A percentile compares a stretch with the other conserved stretches of the same genome.
Evolutionary conservation across 768 basidiomycete genomes (phyloP).

Genomic region (Baorangia bicolor): DNA sequence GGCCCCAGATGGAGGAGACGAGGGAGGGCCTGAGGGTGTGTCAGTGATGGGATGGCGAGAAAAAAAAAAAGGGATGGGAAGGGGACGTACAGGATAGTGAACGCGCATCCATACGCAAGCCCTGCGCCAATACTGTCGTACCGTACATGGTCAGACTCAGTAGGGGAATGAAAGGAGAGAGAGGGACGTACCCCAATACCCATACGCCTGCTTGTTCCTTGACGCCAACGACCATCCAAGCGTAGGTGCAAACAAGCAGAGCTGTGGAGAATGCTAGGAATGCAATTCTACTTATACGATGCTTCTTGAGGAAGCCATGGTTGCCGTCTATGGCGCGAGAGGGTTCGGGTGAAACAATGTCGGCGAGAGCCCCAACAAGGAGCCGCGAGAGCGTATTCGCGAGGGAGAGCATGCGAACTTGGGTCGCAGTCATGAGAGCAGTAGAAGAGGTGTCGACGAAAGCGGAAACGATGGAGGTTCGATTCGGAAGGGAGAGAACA

Average conservation of each 20-base stretch:
- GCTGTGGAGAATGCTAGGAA: constrained; percentile 55
- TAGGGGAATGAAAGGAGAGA: not conserved
- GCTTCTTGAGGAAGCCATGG: constrained; percentile 40
- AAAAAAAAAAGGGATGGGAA: not conserved
- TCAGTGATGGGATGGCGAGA: not conserved
- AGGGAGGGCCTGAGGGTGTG: constrained; percentile 50
- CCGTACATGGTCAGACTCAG: not conserved
- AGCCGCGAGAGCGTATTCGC: constrained; percentile 74
- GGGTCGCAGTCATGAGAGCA: constrained; percentile 48
- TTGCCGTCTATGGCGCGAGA: constrained; percentile 34
- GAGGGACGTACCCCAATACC: constrained; percentile 57
- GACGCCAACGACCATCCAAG: constrained; percentile 53
- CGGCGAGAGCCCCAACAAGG: constrained; percentile 65
- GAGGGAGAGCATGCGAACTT: constrained; percentile 69
- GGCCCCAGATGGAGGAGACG: constrained; percentile 70
- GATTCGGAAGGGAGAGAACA: constrained; percentile 56
- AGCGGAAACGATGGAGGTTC: constrained; percentile 8
- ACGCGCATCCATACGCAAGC: constrained; percentile 64
- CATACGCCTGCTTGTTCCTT: constrained; percentile 55
- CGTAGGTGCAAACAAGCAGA: constrained; percentile 49
- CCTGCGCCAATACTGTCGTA: constrained; percentile 59
- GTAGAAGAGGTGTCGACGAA: constrained; percentile 19
- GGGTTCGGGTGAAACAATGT: constrained; percentile 65
- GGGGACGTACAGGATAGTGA: constrained; percentile 64
- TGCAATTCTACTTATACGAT: constrained; percentile 56